Evolutionary conservation across 1,139 yeast species (phyloP).

Genomic region (Sugiyamaella grinbergsii): DNA sequence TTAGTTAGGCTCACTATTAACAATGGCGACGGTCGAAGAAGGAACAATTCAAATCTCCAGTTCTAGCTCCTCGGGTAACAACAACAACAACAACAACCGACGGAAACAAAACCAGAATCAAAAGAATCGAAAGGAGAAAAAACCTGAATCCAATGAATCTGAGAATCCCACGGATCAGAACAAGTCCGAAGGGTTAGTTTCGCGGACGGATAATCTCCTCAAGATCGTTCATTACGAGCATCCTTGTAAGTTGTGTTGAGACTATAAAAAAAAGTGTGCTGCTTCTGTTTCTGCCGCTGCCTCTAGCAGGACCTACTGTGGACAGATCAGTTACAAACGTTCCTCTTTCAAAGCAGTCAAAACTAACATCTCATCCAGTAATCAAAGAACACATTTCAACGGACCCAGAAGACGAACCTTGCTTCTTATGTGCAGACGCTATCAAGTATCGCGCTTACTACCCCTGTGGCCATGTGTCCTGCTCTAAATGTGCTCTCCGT

Average conservation of each 20-base stretch:
- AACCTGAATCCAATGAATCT: slow-evolving; percentile 2
- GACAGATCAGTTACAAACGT: not conserved
- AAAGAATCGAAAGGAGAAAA: slow-evolving; percentile 15
- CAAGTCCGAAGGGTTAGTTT: not conserved
- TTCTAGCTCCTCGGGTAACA: slow-evolving; percentile 1
- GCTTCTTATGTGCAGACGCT: slow-evolving; percentile 83
- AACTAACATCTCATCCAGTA: slow-evolving; percentile 11
- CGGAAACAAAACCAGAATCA: slow-evolving; percentile 13
- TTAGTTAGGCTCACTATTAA: too few relatives aligned
- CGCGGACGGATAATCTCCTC: not conserved
- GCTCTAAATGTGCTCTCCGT: slow-evolving; percentile 81
- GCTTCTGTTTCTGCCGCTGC: not conserved
- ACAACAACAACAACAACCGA: slow-evolving; percentile 7
- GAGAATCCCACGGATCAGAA: not conserved
- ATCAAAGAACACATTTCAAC: slow-evolving; percentile 20
- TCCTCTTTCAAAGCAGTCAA: too few relatives aligned
- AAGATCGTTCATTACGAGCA: slow-evolving; percentile 14
- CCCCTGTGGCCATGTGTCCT: slow-evolving; percentile 82
- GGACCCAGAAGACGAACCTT: slow-evolving; percentile 45
- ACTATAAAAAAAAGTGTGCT: not conserved
- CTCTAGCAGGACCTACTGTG: not conserved
- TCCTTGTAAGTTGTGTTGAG: slow-evolving; percentile 13
- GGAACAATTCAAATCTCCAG: slow-evolving; percentile 20
- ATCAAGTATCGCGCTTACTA: slow-evolving; percentile 66
- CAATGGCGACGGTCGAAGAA: slow-evolving; percentile 24